Conservation (phyloP, 1,284 basidiomycete genomes). For the Bothia castanella region DNA sequence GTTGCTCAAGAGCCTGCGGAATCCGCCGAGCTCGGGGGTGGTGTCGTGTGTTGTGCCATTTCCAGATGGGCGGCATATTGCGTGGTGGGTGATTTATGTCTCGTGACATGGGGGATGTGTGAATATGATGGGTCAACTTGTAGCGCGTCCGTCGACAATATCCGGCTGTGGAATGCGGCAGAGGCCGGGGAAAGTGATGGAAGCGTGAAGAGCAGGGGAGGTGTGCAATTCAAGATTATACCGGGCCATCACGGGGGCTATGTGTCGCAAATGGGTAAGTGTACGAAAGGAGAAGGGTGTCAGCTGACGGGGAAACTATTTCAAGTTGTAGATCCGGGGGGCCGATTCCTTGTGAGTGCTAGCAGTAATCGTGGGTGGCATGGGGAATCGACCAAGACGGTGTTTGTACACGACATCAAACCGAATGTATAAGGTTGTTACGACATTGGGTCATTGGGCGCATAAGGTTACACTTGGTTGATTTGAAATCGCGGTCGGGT, state of each 20-base stretch:
- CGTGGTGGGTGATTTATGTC: conserved; percentile 56
- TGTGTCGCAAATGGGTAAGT: conserved; percentile 84
- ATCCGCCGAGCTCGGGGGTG: conserved; percentile 86
- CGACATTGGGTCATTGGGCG: conserved; percentile 22
- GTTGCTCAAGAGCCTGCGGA: conserved; percentile 76
- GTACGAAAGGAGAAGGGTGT: conserved; percentile 12
- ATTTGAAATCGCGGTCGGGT: conserved; percentile 30
- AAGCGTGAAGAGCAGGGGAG: conserved; percentile 53
- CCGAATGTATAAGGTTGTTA: conserved; percentile 34
- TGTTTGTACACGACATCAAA: conserved; percentile 88
- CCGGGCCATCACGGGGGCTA: conserved; percentile 95
- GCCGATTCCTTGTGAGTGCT: conserved; percentile 83
- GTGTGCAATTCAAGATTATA: conserved; percentile 90
- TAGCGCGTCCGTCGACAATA: conserved; percentile 90
- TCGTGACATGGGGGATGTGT: conserved; percentile 21
- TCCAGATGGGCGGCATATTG: conserved; percentile 87
- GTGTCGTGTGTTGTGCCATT: conserved; percentile 89
- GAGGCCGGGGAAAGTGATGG: conserved; percentile 69
- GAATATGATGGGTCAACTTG: conserved; percentile 21
- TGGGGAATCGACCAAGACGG: conserved; percentile 83
- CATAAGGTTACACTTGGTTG: conserved; percentile 29
- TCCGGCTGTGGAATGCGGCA: conserved; percentile 90
- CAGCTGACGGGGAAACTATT: conserved; percentile 22
- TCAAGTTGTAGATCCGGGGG: conserved; percentile 83
- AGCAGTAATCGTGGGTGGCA: conserved; percentile 96